Percentiles rank a stretch among this genome's conserved stretches.
Conservation (phyloP, 2,329 filamentous ascomycete genomes). For the Beauveria asiatica region DNA sequence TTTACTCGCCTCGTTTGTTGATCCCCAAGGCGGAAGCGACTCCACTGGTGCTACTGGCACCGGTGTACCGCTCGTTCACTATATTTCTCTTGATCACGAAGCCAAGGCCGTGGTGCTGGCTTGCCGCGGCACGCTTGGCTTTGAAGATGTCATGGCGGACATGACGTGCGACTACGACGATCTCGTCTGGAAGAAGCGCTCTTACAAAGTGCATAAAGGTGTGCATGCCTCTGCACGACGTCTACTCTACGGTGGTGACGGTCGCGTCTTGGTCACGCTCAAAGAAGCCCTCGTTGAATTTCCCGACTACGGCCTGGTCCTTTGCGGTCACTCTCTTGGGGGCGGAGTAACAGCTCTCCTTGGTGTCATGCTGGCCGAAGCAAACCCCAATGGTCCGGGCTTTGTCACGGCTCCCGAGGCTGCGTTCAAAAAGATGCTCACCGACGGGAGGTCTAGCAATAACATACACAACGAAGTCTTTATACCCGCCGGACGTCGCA, state of each 20-base stretch:
- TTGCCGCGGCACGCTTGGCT: slow-evolving; percentile 62
- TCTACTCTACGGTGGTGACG: slow-evolving; percentile 58
- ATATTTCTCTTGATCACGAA: slow-evolving; percentile 62
- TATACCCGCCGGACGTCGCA: slow-evolving; percentile 58
- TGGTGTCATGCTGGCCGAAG: slow-evolving; percentile 62
- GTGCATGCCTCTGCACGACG: slow-evolving; percentile 63
- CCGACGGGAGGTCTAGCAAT: slow-evolving; percentile 22
- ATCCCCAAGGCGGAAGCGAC: slow-evolving; percentile 59
- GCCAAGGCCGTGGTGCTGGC: slow-evolving; percentile 66
- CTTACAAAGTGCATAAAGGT: slow-evolving; percentile 65
- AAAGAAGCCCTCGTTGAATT: slow-evolving; percentile 58
- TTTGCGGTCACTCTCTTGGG: slow-evolving; percentile 62
- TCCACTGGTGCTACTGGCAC: slow-evolving; percentile 55
- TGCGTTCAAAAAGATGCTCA: slow-evolving; percentile 31
- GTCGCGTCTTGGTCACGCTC: slow-evolving; percentile 57
- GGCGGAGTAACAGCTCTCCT: slow-evolving; percentile 62
- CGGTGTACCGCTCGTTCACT: slow-evolving; percentile 64
- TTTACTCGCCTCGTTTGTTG: slow-evolving; percentile 61
- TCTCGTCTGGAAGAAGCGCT: slow-evolving; percentile 51
- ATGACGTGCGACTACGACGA: slow-evolving; percentile 68
- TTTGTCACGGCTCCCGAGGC: slow-evolving; percentile 54
- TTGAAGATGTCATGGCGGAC: slow-evolving; percentile 65
- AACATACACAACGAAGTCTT: slow-evolving; percentile 30
- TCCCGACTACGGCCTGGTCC: slow-evolving; percentile 59
- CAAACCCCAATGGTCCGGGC: slow-evolving; percentile 42